Conservation (phyloP, 495 filamentous ascomycete species). For the Oleoguttula mirabilis region DNA sequence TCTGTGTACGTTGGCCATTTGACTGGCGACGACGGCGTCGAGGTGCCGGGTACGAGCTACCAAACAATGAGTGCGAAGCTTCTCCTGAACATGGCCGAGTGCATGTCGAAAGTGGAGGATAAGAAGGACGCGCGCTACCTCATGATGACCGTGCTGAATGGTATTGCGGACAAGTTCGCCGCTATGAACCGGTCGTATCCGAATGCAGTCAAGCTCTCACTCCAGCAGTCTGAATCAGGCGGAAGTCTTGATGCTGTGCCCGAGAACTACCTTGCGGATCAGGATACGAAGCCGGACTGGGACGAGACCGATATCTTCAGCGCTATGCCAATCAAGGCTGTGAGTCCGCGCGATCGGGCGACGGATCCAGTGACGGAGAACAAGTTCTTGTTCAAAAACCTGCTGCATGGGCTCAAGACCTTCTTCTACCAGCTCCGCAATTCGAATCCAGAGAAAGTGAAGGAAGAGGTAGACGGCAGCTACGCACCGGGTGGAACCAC, state of each 20-base stretch:
- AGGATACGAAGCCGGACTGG: slow-evolving; percentile 73
- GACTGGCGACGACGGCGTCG: slow-evolving; percentile 54
- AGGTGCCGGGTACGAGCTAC: slow-evolving; percentile 91
- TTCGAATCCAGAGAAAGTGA: slow-evolving; percentile 54
- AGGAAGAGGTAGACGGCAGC: slow-evolving; percentile 49
- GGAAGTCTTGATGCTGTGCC: slow-evolving; percentile 46
- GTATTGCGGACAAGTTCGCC: slow-evolving; percentile 95
- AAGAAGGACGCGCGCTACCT: slow-evolving; percentile 92
- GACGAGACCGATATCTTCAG: slow-evolving; percentile 97
- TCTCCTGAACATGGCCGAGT: slow-evolving; percentile 92
- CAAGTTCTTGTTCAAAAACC: slow-evolving; percentile 93
- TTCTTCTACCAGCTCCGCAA: slow-evolving; percentile 90
- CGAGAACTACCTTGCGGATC: slow-evolving; percentile 75
- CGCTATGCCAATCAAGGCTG: slow-evolving; percentile 90
- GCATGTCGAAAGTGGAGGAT: slow-evolving; percentile 79
- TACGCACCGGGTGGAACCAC: slow-evolving; percentile 73
- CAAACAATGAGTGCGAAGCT: slow-evolving; percentile 99
- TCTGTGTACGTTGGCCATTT: slow-evolving; percentile 95
- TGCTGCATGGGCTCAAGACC: slow-evolving; percentile 95
- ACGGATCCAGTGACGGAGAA: slow-evolving; percentile 94
- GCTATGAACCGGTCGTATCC: slow-evolving; percentile 93
- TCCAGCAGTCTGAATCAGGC: slow-evolving; percentile 31
- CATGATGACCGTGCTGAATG: slow-evolving; percentile 91
- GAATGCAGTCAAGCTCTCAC: slow-evolving; percentile 78
- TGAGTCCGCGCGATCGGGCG: slow-evolving; percentile 80